A percentile compares a stretch with the other conserved stretches of the same genome.
Conservation (phyloP, 805 yeast species). For the Kregervanrija delftensis region DNA sequence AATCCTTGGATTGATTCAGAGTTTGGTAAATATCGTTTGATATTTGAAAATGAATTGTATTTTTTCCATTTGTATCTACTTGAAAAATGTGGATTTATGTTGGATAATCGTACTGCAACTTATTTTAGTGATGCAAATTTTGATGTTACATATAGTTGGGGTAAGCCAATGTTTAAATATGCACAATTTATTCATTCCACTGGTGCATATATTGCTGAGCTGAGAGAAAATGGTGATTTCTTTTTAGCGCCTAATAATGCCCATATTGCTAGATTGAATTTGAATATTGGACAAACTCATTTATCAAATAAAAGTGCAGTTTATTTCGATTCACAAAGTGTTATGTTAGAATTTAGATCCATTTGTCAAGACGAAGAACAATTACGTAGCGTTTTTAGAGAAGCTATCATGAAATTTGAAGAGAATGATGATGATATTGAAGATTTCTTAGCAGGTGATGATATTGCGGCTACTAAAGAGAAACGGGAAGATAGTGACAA, state of each 20-base stretch:
- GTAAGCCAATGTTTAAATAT: slow-evolving; percentile 70
- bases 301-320: slow-evolving; percentile 20
- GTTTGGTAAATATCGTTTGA: slow-evolving; percentile 31
- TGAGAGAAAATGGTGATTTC: slow-evolving; percentile 70
- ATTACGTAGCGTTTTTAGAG: slow-evolving; percentile 47
- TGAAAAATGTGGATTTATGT: slow-evolving; percentile 62
- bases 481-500: background rate
- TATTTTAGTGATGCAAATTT: slow-evolving; percentile 45
- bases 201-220: slow-evolving; percentile 86
- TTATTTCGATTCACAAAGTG: slow-evolving; percentile 60
- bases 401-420: slow-evolving; percentile 47
- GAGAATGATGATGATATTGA: slow-evolving; percentile 26
- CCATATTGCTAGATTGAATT: slow-evolving; percentile 67
- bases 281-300: slow-evolving; percentile 28
- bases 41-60: slow-evolving; percentile 46
- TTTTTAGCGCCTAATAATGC: slow-evolving; percentile 84
- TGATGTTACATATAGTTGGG: slow-evolving; percentile 86
- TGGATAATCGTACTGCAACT: slow-evolving; percentile 73
- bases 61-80: slow-evolving; percentile 75
- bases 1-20: slow-evolving; percentile 67
- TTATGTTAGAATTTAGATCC: slow-evolving; percentile 62
- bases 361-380: slow-evolving; percentile 48
- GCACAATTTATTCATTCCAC: slow-evolving; percentile 87
- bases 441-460: slow-evolving; percentile 16
- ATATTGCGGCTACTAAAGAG: background rate